Base-by-base conservation (phyloP, 2,329 filamentous ascomycete genomes). In the Didymella pomorum region DNA sequence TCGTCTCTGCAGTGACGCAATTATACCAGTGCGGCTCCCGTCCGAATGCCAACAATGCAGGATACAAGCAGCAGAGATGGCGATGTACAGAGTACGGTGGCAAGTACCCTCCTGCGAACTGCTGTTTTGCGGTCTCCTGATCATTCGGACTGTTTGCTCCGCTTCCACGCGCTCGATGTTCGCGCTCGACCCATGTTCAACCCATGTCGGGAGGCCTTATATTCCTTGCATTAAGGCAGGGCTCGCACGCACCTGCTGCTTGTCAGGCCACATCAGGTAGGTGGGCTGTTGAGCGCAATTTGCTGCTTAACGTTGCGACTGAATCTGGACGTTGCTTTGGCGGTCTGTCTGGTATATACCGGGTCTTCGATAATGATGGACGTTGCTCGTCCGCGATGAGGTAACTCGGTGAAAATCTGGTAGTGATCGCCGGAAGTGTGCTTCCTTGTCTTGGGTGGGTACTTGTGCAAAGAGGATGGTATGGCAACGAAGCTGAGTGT, bases 201-300 rank as follows among this genome's bases (percentile, higher is more conserved):
- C 41, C 41, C 39, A 20, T 46, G 28, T 35, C 26, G 20, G 33
- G 41, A 48, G 18, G 53, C 46, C 41, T 51, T 18, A 50, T 41
- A 39, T 56, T 29, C 18, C 41, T 23, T 25, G 42, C 47, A 46
- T 51, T 51, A 56, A 56, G 39, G n/a, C 28, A 45, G 33, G 46
- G 46, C 41, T 50, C 9, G 31, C 37, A 37, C 14, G 23, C 18
- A 20, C 21, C 33, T 21, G 47, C 39, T 21, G 31, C 54, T 16
- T 53, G 56, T 58, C 56, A 49, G 44, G n/a, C 56, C 56, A 33
- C 11, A 44, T 58, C 44, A 41, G 56, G 56, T 45, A 58, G 49
- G 56, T 45, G 28, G 50, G 25, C 28, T 31, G 44, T 39, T 18
- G 44, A 31, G 43, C 52, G 52, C 45, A 50, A 56, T 56, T 31